Base-by-base conservation (phyloP, 164 flowering plant genomes). In the Dillenia turbinata region DNA sequence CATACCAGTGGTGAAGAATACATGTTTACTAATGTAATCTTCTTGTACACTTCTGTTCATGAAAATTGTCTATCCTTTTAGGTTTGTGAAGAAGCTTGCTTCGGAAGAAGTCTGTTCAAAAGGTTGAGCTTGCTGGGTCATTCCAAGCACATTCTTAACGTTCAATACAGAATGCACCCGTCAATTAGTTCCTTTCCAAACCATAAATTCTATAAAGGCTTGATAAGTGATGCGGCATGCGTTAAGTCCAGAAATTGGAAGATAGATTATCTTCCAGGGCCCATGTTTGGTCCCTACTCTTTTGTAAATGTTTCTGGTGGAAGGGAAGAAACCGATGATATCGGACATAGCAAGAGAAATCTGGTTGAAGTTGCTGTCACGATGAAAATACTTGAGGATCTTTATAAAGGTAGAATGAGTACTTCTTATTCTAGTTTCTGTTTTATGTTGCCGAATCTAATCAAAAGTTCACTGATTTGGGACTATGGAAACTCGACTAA, bases 101-200 rank as follows among this genome's bases (percentile, higher is more conserved):
- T 78, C 59, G 80, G 80, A 15, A 74, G 78, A 69, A 82, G 86
- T 49, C 66, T 80, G 62, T 83, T 80, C 59, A 78, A 74, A 64
- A 66, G 87, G 60, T 61, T 78, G 66, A 74, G 78, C 64, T 62
- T 50, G 10, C 10, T 79, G 64, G 79, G 80, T 16, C 65, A 76
- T 16, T 33, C 73, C 9, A 83, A 75, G 70, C 75, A 83, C 57
- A 69, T 80, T 26, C 78, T 83, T 9, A 62, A 80, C 55, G 45
- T 69, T 5, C 86, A 82, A 51, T 82, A 82, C 57, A 52, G 86
- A 44, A 82, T 82, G 86, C 84, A 82, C 59, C 86, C 86, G 13
- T 56, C 71, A 15, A 81, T 81, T 16, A 77, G 83, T 53, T 69
- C 5, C 24, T 81, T 79, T 64, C 85, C 85, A 46, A 81, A 81